Evolutionary conservation across 352 stramenopile genomes (phyloP).

Genomic region (Pythium vanterpoolii): DNA sequence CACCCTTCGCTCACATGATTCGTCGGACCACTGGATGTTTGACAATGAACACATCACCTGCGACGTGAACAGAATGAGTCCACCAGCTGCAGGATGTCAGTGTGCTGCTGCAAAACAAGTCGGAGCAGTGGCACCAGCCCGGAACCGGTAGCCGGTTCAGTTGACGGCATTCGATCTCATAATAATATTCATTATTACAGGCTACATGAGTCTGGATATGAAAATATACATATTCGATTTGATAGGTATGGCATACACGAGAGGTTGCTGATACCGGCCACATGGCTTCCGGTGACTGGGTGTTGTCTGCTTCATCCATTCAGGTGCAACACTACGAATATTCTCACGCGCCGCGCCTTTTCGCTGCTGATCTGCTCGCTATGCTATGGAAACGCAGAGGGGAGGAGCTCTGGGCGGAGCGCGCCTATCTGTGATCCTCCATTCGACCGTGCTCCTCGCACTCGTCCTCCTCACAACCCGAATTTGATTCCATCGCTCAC

Average conservation of each 20-base stretch:
- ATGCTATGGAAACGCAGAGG: background rate
- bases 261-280: background rate
- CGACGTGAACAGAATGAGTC: too few species aligned
- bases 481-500: background rate
- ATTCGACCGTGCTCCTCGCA: slow-evolving; percentile 2
- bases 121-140: background rate
- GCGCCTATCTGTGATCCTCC: background rate
- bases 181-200: background rate
- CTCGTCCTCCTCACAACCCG: background rate
- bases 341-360: slow-evolving; percentile 7
- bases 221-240: background rate
- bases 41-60: too few species aligned
- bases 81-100: too few species aligned
- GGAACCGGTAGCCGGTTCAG: background rate
- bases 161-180: background rate
- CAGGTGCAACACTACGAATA: slow-evolving; percentile 2
- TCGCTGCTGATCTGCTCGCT: background rate
- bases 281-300: slow-evolving; percentile 2
- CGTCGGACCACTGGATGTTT: too few species aligned
- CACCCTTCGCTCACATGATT: too few species aligned
- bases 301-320: slow-evolving; percentile 14
- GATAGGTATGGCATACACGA: background rate
- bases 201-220: background rate
- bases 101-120: background rate
- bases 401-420: background rate